Base-by-base conservation (phyloP, 768 basidiomycete species). In the Pholiota conissans region DNA sequence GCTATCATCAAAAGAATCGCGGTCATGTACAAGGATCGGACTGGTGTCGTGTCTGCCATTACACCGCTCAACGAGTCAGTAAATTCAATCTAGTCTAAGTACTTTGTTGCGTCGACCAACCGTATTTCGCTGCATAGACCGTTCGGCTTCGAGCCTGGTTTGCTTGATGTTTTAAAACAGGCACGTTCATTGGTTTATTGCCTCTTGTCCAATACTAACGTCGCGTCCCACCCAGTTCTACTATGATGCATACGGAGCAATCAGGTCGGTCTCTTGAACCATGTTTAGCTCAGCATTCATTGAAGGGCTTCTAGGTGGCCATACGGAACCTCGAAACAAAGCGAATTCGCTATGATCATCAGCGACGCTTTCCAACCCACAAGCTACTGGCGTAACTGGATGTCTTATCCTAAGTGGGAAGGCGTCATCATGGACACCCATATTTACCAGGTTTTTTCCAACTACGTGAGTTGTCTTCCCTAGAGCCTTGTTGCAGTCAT, bases 351-450 rank as follows among this genome's bases (percentile, higher is more conserved):
- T 14, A 79, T 84, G 18, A 71, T 91, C 53, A 76, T 92, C 39
- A 85, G 87, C 63, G 91, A 92, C 61, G 90, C 90, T 4, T 92
- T 91, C 76, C 86, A 90, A 67, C 74, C 83, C 40, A 76, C 87
- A 50, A 82, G 77, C 61, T 86, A 80, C 63, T 92, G 90, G 90
- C 67, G 70, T 42, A 82, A 83, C 18, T 89, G 85, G 60, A 75
- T 84, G 76, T 69, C 79, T 1, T 56, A 68, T 16, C 79, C 82
- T 0, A 48, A 74, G n/a, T 87, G 61, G 54, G 66, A 84, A 27
- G 87, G 88, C 13, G 91, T 91, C 22, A 80, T 85, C 26, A 84
- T 92, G 77, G 90, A 91, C 66, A 89, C 84, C 29, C 89, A 91
- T 67, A 83, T 86, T 51, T 91, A 91, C 67, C 87, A 90, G 65